Evolutionary conservation across 2,329 filamentous ascomycete species (phyloP).

Genomic region (Colletotrichum abscissum): DNA sequence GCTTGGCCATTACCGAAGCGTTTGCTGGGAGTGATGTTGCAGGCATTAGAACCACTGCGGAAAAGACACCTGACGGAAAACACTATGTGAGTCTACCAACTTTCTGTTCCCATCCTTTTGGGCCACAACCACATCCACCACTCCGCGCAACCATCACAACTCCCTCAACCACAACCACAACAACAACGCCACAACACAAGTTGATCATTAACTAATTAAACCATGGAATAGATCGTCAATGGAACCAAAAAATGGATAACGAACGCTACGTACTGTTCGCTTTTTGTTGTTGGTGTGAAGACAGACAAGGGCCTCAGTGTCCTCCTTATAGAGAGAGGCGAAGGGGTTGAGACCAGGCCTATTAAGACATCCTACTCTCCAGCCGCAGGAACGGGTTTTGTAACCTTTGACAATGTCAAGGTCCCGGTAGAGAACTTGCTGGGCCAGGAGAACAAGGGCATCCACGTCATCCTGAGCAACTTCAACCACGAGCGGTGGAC

Average conservation of each 20-base stretch:
- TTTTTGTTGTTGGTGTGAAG: slow-evolving; percentile 84
- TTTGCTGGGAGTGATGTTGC: slow-evolving; percentile 89
- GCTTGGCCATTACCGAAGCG: slow-evolving; percentile 87
- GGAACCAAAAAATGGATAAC: slow-evolving; percentile 90
- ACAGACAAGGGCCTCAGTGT: slow-evolving; percentile 85
- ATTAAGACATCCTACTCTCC: slow-evolving; percentile 88
- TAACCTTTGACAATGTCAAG: slow-evolving; percentile 89
- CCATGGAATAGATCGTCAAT: slow-evolving; percentile 62
- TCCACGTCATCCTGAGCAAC: slow-evolving; percentile 85
- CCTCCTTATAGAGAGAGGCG: slow-evolving; percentile 77
- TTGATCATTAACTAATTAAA: neutral
- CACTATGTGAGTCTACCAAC: slow-evolving; percentile 67
- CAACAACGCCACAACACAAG: neutral
- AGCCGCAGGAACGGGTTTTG: slow-evolving; percentile 80
- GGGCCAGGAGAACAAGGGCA: slow-evolving; percentile 87
- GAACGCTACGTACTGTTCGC: slow-evolving; percentile 78
- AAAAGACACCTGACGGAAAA: slow-evolving; percentile 80
- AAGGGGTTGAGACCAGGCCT: slow-evolving; percentile 79
- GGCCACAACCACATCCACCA: slow-evolving; percentile 13
- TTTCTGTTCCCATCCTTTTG: slow-evolving; percentile 40
- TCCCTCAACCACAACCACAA: neutral
- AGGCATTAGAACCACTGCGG: slow-evolving; percentile 80
- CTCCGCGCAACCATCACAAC: neutral
- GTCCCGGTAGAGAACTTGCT: slow-evolving; percentile 83
- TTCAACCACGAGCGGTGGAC: slow-evolving; percentile 90